Evolutionary conservation across 2,329 filamentous ascomycete species (phyloP).

Genomic region (Chaetomium sp.): DNA sequence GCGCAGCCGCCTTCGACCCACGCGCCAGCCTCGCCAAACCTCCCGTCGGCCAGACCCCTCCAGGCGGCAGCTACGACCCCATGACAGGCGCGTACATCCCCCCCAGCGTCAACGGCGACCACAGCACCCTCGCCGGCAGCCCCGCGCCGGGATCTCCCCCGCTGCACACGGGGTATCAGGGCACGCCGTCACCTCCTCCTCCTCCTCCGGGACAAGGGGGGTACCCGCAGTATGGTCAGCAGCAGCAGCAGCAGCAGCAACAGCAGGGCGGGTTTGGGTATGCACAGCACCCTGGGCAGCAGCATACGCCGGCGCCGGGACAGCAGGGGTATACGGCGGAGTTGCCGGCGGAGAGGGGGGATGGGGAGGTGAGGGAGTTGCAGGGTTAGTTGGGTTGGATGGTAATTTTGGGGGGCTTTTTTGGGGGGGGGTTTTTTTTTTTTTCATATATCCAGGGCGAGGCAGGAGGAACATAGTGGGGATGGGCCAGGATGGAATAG

Average conservation of each 20-base stretch:
- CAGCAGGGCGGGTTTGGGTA: slow-evolving; percentile 7
- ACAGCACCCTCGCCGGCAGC: neutral
- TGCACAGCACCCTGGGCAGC: neutral
- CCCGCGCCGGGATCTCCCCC: slow-evolving; percentile 6
- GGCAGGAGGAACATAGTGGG: too few relatives aligned
- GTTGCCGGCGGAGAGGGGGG: slow-evolving; percentile 27
- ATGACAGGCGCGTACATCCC: neutral
- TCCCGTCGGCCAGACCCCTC: slow-evolving; percentile 7
- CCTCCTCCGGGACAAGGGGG: neutral
- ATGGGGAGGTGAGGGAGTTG: slow-evolving; percentile 30
- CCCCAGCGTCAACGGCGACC: neutral
- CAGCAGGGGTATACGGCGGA: slow-evolving; percentile 21
- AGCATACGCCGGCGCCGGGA: neutral
- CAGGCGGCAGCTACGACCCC: neutral
- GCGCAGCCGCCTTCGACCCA: neutral
- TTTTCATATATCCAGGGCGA: neutral
- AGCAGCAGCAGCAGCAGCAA: slow-evolving; percentile 3
- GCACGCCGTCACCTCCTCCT: slow-evolving; percentile 2
- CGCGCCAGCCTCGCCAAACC: slow-evolving; percentile 2
- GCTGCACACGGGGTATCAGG: slow-evolving; percentile 5
- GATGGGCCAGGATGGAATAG: too few relatives aligned
- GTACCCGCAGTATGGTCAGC: slow-evolving; percentile 1
- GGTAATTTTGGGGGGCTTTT: neutral
- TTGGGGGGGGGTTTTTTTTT: neutral
- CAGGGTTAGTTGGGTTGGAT: slow-evolving; percentile 15